These are phyloP conservation scores for Aspergillus homomorphus DNA, from an alignment of 495 filamentous ascomycete species.

Conservation along the genomic window DNA sequence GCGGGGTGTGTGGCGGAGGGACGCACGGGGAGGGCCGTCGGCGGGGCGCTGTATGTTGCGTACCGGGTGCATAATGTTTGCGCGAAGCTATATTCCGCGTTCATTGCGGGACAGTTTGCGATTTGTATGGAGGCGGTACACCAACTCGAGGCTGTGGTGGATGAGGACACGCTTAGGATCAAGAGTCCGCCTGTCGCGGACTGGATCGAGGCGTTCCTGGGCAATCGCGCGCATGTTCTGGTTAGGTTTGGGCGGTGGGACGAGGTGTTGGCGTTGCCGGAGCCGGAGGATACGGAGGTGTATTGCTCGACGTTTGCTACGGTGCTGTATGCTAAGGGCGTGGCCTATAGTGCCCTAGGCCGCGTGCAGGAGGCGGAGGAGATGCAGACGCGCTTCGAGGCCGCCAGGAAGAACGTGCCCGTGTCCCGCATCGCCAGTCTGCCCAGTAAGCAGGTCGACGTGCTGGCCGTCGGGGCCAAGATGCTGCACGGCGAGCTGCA, in stretches of 20 bases:
- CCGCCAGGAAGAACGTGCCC: background rate
- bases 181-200: constrained; percentile 63
- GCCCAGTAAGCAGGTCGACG: constrained; percentile 48
- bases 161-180: constrained; percentile 53
- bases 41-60: constrained; percentile 55
- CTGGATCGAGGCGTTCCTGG: constrained; percentile 61
- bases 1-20: background rate
- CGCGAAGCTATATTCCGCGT: constrained; percentile 61
- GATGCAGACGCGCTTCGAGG: background rate
- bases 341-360: constrained; percentile 44
- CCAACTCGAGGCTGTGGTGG: constrained; percentile 48
- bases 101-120: constrained; percentile 56
- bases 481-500: constrained; percentile 68
- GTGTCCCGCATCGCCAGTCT: background rate
- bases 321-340: constrained; percentile 55
- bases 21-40: background rate
- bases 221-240: constrained; percentile 57
- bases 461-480: constrained; percentile 52
- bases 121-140: constrained; percentile 50
- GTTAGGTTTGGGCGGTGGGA: constrained; percentile 63
- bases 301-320: constrained; percentile 57
- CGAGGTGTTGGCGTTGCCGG: constrained; percentile 48
- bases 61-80: constrained; percentile 62
- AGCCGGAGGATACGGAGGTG: constrained; percentile 37
- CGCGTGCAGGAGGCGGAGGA: constrained; percentile 2